Evolutionary conservation across 2,329 filamentous ascomycete species (phyloP), one percentile per base, ranked within the genome.

Genomic region (Magnaporthiopsis poae): DNA sequence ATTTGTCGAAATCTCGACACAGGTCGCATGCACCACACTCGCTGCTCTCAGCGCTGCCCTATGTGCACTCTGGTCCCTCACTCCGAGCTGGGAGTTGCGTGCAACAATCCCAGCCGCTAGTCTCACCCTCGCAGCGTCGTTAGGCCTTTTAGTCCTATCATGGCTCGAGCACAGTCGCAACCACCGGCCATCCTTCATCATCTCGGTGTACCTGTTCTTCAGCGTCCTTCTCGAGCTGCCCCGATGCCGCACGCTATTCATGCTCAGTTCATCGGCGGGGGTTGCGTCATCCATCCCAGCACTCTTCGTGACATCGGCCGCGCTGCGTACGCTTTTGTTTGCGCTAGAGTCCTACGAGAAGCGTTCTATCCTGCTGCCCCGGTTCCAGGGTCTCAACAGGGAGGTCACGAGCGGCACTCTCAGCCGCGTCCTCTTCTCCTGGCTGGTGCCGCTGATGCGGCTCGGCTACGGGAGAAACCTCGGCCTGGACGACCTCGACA

Each of bases 381-480:
- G 18, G 18, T 27, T 56, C 2, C 79, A 78, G 0, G 84, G 86
- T 68, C 79, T 80, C 5, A 84, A 80, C 1, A 66, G 66, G 1
- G 69, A 70, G 36, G 66, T 65, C 13, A 63, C 25, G 62, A 81
- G 79, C 66, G 79, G 82, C 5, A 74, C 83, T 21, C 81, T 81
- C 69, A 84, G 77, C 68, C 74, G 76, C 62, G 74, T 74, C 0
- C 74, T 83, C 21, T 86, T 85, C 70, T 80, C 77, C 74, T 86
- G 84, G 83, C 72, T 85, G 66, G 83, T 81, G 67, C 76, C 78
- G 1, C 71, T 87, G 9, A 81, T 87, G 61, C 75, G 77, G 27
- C 73, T 76, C 5, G 84, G 85, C 0, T 86, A 80, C 73, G 77
- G 73, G 3, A 80, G 77, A 4, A 69, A 77, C 2, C 69, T 85